Evolutionary conservation across 2,329 filamentous ascomycete genomes (phyloP).

Genomic region (Oidium heveae): DNA sequence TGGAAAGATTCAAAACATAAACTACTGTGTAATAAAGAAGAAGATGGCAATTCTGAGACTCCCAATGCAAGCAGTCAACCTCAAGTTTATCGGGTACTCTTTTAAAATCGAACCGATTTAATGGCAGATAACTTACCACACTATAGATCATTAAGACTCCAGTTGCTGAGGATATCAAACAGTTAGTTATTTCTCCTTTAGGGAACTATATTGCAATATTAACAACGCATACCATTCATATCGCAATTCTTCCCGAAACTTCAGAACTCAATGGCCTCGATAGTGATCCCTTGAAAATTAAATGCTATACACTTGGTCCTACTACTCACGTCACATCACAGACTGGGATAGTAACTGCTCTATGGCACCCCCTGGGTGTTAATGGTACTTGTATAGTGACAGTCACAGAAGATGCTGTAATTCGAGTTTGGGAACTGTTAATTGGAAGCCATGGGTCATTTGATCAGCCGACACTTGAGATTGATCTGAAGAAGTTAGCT

Average conservation of each 20-base stretch:
- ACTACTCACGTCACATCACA: conserved; percentile 78
- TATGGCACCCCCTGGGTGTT: conserved; percentile 86
- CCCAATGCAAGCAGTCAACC: conserved; percentile 13
- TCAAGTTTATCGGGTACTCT: conserved; percentile 24
- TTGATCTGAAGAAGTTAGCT: conserved; percentile 72
- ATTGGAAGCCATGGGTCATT: conserved; percentile 69
- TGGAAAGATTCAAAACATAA: conserved; percentile 13
- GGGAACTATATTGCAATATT: conserved; percentile 63
- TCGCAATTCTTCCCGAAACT: conserved; percentile 62
- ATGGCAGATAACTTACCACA: conserved; percentile 1
- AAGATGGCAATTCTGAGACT: conserved; percentile 3
- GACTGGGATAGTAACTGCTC: conserved; percentile 49
- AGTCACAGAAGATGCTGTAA: conserved; percentile 64
- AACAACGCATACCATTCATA: conserved; percentile 68
- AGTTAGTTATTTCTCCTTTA: conserved; percentile 63
- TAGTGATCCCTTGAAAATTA: conserved; percentile 44
- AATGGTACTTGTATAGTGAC: conserved; percentile 65
- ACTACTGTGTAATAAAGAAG: conserved; percentile 5
- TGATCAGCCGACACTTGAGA: conserved; percentile 53
- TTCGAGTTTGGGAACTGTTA: conserved; percentile 77
- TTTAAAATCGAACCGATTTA: conserved; percentile 1
- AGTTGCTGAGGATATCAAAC: conserved; percentile 58
- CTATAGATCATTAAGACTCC: conserved; percentile 50
- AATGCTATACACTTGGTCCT: conserved; percentile 75
- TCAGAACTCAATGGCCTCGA: conserved; percentile 50